A percentile compares a stretch with the other conserved stretches of the same genome.
These are phyloP conservation scores for Leccinum angustisporum DNA, from an alignment of 1,284 basidiomycete species.

Conservation along the genomic window DNA sequence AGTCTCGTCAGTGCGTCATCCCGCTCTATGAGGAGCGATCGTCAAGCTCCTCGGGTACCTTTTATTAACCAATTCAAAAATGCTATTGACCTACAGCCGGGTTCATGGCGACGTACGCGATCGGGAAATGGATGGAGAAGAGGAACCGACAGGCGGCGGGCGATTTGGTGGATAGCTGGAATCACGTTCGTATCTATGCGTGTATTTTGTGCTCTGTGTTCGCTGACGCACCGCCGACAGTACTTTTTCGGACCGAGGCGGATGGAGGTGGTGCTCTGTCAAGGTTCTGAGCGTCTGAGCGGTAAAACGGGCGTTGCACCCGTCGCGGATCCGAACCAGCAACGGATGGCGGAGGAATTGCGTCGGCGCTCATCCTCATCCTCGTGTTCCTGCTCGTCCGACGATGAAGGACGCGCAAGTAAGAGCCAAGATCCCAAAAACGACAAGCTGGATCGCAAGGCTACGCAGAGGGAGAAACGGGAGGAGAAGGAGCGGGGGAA, in stretches of 20 bases:
- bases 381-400: constrained; percentile 2
- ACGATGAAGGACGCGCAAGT: background rate
- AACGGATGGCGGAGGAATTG: constrained; percentile 19
- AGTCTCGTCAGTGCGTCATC: constrained; percentile 20
- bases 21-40: background rate
- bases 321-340: constrained; percentile 16
- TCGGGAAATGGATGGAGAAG: constrained; percentile 28
- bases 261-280: constrained; percentile 31
- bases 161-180: constrained; percentile 35
- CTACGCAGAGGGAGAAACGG: constrained; percentile 8
- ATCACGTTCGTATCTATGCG: constrained; percentile 22
- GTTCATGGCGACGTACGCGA: constrained; percentile 21
- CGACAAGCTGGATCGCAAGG: constrained; percentile 16
- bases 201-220: background rate
- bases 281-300: constrained; percentile 30
- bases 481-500: background rate
- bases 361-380: background rate
- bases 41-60: background rate
- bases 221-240: constrained; percentile 1
- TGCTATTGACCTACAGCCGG: constrained; percentile 15
- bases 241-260: constrained; percentile 35
- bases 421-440: background rate
- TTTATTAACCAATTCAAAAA: background rate
- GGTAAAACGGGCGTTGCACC: constrained; percentile 26
- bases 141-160: constrained; percentile 31